phyloP scores from a whole-genome alignment of 1,139 yeast species.

The Torulaspora pretoriensis region DNA sequence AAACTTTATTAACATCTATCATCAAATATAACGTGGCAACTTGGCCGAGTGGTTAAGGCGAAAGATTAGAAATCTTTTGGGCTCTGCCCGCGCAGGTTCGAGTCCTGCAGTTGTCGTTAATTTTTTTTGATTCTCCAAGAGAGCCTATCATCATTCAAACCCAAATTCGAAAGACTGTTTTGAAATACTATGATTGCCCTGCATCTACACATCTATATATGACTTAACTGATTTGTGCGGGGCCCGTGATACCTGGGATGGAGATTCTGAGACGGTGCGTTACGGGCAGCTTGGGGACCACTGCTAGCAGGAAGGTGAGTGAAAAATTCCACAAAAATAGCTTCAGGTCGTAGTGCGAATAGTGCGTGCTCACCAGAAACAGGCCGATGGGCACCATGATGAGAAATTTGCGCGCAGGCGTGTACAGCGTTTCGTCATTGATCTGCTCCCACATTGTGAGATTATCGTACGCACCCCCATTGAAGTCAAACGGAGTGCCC shows the following conservation, averaged over 20 bases:
- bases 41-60: slow-evolving; percentile 56
- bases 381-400: slow-evolving; percentile 86
- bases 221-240: slow-evolving; percentile 35
- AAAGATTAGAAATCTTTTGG: slow-evolving; percentile 52
- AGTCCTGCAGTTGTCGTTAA: slow-evolving; percentile 39
- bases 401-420: slow-evolving; percentile 91
- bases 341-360: slow-evolving; percentile 76
- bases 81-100: slow-evolving; percentile 42
- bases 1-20: not conserved
- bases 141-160: not conserved
- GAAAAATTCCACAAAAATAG: slow-evolving; percentile 75
- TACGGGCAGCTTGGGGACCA: slow-evolving; percentile 84
- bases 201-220: not conserved
- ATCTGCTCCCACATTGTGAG: slow-evolving; percentile 99
- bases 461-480: slow-evolving; percentile 93
- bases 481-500: slow-evolving; percentile 96
- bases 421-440: slow-evolving; percentile 94
- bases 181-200: not conserved
- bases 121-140: slow-evolving; percentile 12
- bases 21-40: slow-evolving; percentile 35
- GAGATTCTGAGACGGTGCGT: slow-evolving; percentile 75
- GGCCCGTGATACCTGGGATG: slow-evolving; percentile 43
- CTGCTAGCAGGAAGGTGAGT: slow-evolving; percentile 72
- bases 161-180: not conserved
- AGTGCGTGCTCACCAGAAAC: slow-evolving; percentile 85